Percentiles rank a stretch among this genome's conserved stretches.
phyloP scores from a whole-genome alignment of 2,329 filamentous ascomycete genomes.

The Raffaelea ambrosiae region DNA sequence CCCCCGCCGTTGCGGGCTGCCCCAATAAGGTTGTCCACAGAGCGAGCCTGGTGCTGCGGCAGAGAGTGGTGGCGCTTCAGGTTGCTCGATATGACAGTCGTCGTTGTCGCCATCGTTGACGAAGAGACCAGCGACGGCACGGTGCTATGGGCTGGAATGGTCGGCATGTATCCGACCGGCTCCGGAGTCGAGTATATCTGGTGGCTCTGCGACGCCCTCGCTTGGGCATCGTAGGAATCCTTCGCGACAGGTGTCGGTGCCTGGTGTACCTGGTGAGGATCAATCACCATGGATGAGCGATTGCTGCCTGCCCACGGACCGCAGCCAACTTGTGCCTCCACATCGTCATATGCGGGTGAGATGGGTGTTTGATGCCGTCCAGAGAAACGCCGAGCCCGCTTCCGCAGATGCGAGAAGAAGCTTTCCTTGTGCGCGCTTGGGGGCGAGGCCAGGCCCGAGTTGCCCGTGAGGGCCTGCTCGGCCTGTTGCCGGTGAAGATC shows the following conservation, averaged over 20 bases:
- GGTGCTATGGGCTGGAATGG: slow-evolving; percentile 44
- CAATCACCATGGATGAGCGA: slow-evolving; percentile 73
- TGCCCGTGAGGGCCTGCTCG: slow-evolving; percentile 80
- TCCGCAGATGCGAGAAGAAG: slow-evolving; percentile 95
- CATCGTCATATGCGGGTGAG: slow-evolving; percentile 72
- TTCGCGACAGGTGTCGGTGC: slow-evolving; percentile 41
- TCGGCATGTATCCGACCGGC: slow-evolving; percentile 21
- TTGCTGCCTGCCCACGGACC: slow-evolving; percentile 74
- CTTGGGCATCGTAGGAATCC: slow-evolving; percentile 49
- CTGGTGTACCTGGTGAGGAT: slow-evolving; percentile 36
- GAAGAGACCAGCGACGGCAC: slow-evolving; percentile 13
- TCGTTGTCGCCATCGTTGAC: background rate
- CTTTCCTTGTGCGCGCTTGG: slow-evolving; percentile 80
- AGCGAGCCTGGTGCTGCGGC: slow-evolving; percentile 54
- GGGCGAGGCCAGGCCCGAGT: slow-evolving; percentile 65
- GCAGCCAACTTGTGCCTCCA: slow-evolving; percentile 89
- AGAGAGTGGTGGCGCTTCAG: slow-evolving; percentile 59
- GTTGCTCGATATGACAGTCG: slow-evolving; percentile 22
- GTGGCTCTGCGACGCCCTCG: slow-evolving; percentile 41
- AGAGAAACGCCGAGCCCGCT: slow-evolving; percentile 84
- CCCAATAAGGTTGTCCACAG: slow-evolving; percentile 54
- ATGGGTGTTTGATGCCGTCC: slow-evolving; percentile 79
- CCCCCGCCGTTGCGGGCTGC: slow-evolving; percentile 39
- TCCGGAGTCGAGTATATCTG: slow-evolving; percentile 18
- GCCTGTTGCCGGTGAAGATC: slow-evolving; percentile 86